A percentile compares a stretch with the other conserved stretches of the same genome.
These are phyloP conservation scores for Fomes fomentarius DNA, from an alignment of 1,284 basidiomycete genomes.

Conservation along the genomic window DNA sequence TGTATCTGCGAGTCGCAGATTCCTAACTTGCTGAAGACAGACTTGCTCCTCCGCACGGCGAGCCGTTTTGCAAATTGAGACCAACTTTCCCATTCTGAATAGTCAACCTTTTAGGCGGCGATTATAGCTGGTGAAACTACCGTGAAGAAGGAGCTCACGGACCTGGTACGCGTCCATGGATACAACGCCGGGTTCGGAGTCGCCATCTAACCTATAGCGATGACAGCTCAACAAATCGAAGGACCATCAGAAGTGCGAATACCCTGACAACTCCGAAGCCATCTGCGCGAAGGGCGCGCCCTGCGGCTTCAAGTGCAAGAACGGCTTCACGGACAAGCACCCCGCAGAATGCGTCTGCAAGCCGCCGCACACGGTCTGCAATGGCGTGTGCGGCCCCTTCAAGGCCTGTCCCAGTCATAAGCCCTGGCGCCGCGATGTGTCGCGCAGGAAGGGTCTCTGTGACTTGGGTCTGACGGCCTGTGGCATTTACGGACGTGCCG, in stretches of 20 bases:
- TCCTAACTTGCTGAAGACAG: slow-evolving; percentile 36
- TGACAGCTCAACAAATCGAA: slow-evolving; percentile 28
- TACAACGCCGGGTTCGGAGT: too few species aligned
- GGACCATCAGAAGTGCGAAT: slow-evolving; percentile 39
- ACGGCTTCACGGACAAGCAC: slow-evolving; percentile 40
- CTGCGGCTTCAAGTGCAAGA: slow-evolving; percentile 49
- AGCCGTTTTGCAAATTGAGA: too few species aligned
- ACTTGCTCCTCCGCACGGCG: slow-evolving; percentile 32
- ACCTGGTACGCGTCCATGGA: slow-evolving; percentile 34
- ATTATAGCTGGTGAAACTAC: slow-evolving; percentile 34
- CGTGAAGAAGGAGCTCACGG: slow-evolving; percentile 35
- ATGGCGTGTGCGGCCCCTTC: slow-evolving; percentile 47
- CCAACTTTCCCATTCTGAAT: too few species aligned
- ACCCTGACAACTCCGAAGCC: slow-evolving; percentile 43
- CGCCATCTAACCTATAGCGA: too few species aligned
- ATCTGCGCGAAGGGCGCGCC: slow-evolving; percentile 39
- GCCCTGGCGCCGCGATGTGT: slow-evolving; percentile 33
- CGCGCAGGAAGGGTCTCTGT: slow-evolving; percentile 25
- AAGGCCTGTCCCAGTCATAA: slow-evolving; percentile 40
- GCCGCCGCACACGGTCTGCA: slow-evolving; percentile 46
- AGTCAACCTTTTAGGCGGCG: slow-evolving; percentile 24
- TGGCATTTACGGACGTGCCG: slow-evolving; percentile 38
- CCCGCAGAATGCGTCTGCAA: slow-evolving; percentile 44
- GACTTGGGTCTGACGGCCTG: slow-evolving; percentile 42
- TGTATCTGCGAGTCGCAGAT: slow-evolving; percentile 46